Percentiles rank a stretch among this genome's conserved stretches.
Conservation (phyloP, 2,329 filamentous ascomycete species). For the Xylariomycetidae sp. region DNA sequence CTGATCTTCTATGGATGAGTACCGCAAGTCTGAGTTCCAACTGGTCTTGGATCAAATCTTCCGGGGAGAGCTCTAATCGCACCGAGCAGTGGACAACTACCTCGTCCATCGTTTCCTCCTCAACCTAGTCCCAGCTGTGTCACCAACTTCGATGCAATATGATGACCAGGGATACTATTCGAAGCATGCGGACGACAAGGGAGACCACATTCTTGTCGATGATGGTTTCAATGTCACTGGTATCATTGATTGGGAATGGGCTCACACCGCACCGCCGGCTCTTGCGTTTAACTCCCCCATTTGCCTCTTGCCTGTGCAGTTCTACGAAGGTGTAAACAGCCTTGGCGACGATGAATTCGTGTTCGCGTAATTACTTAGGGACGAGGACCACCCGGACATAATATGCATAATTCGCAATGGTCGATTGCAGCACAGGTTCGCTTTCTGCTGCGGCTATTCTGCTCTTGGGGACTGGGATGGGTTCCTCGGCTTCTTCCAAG, state of each 20-base stretch:
- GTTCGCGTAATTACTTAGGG: slow-evolving; percentile 29
- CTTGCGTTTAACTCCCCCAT: slow-evolving; percentile 37
- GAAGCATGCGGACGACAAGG: slow-evolving; percentile 43
- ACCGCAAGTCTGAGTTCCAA: slow-evolving; percentile 26
- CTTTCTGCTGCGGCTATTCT: slow-evolving; percentile 37
- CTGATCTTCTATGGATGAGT: slow-evolving; percentile 30
- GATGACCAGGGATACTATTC: slow-evolving; percentile 33
- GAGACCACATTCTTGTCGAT: slow-evolving; percentile 41
- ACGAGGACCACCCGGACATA: slow-evolving; percentile 30
- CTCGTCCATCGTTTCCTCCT: slow-evolving; percentile 36
- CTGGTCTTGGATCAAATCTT: slow-evolving; percentile 33
- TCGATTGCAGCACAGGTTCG: slow-evolving; percentile 31
- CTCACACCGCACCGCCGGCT: slow-evolving; percentile 28
- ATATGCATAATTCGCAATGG: slow-evolving; percentile 31
- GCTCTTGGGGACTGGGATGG: slow-evolving; percentile 36
- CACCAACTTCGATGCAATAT: slow-evolving; percentile 13
- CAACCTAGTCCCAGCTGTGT: slow-evolving; percentile 27
- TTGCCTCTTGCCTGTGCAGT: slow-evolving; percentile 33
- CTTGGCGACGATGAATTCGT: slow-evolving; percentile 32
- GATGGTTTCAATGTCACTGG: slow-evolving; percentile 39
- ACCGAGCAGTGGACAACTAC: slow-evolving; percentile 30
- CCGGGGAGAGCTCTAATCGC: slow-evolving; percentile 29
- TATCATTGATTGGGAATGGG: slow-evolving; percentile 40
- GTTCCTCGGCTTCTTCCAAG: slow-evolving; percentile 35
- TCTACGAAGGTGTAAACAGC: slow-evolving; percentile 30